phyloP scores from a whole-genome alignment of 192 early-diverging fungal species.

The Fimicolochytrium jonesii region DNA sequence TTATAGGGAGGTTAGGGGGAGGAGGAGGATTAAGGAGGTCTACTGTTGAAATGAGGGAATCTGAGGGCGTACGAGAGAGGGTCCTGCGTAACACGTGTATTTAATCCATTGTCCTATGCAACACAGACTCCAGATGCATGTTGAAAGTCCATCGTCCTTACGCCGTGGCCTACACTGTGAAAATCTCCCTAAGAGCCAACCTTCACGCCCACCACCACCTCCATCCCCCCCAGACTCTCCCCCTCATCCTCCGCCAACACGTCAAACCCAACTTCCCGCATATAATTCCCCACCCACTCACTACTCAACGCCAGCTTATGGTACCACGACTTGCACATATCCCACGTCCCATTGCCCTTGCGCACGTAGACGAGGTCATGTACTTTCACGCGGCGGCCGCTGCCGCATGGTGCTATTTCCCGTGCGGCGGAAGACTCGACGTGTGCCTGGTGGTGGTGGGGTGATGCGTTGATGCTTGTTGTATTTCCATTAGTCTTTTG shows the following conservation, averaged over 20 bases:
- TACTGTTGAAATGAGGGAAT: conserved; percentile 19
- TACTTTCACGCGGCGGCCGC: conserved; percentile 19
- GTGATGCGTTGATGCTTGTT: too few species aligned
- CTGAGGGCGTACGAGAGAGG: too few species aligned
- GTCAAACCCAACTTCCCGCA: conserved; percentile 13
- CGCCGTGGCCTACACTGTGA: too few species aligned
- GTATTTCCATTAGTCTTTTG: background rate
- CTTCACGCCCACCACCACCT: conserved; percentile 11
- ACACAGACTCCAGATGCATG: too few species aligned
- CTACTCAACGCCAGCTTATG: conserved; percentile 22
- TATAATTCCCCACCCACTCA: background rate
- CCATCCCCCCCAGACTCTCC: conserved; percentile 12
- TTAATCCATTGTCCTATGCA: too few species aligned
- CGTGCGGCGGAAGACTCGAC: conserved; percentile 1
- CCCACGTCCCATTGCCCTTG: conserved; percentile 32
- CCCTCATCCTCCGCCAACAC: too few species aligned
- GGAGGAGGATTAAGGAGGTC: conserved; percentile 30
- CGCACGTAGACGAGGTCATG: conserved; percentile 35
- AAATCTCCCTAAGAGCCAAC: too few species aligned
- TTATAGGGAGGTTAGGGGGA: conserved; percentile 13
- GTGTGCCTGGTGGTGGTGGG: too few species aligned
- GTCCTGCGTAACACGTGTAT: too few species aligned
- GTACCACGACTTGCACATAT: conserved; percentile 32
- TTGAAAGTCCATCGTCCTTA: too few species aligned
- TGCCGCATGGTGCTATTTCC: conserved; percentile 24